Evolutionary conservation across 2,329 filamentous ascomycete species (phyloP), one percentile per base, ranked within the genome.

Genomic region (Plectosphaerella cucumerina): DNA sequence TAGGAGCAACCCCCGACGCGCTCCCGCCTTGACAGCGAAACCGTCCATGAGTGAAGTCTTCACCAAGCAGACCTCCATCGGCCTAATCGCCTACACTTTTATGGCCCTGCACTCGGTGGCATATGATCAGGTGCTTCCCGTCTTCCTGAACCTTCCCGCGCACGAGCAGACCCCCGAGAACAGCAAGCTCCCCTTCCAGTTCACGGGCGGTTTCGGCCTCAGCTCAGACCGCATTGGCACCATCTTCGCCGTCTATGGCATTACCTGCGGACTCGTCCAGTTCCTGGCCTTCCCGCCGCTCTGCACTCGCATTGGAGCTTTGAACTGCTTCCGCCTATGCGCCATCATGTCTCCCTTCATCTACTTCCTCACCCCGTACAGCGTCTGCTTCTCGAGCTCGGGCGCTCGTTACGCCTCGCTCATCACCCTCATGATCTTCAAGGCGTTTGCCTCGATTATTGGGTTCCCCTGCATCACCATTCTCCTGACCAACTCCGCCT

Each of bases 401-500:
- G 58, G 53, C 0, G 44, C 61, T 3, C 87, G 89, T 49, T 80
- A 87, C 59, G 67, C 72, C 1, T 78, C 73, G n/a, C 74, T 96
- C 47, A 76, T 91, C 50, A 52, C 69, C 0, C 71, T 95, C 35
- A 84, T 97, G 74, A 68, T 89, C 41, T 59, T 85, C 60, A 95
- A 96, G 66, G 86, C 87, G 10, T 78, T 88, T 50, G 82, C 80
- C 37, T 84, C 85, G 53, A 94, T 95, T 56, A 86, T 97, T 61
- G 87, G 87, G 1, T 97, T 97, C 65, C 93, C 94, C 0, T 94
- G 89, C 61, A 86, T 82, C 22, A 96, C 90, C 6, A 97, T 97
- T 59, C 76, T 97, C 45, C 79, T 97, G 26, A 89, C 90, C 53
- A 96, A 97, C 67, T 87, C 90, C 15, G 89, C 92, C 0, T 90